Percentiles rank a stretch among this genome's conserved stretches.
Conservation (phyloP, 169 alveolate species). For the Plasmodium fragile region DNA sequence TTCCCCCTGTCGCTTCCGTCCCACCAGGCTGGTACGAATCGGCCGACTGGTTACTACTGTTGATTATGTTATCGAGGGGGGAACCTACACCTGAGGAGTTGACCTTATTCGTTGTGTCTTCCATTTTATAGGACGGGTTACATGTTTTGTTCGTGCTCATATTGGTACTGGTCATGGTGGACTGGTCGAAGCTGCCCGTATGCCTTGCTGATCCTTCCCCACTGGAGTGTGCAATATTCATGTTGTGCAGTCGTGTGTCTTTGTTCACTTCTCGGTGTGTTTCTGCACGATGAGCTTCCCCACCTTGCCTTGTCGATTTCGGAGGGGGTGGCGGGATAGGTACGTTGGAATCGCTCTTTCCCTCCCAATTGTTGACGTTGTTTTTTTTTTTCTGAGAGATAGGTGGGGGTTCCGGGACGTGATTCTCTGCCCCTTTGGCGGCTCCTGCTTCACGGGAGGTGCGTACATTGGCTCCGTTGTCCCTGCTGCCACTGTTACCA, state of each 20-base stretch:
- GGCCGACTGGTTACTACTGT: background rate
- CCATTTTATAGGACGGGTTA: background rate
- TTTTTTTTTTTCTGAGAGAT: conserved; percentile 5
- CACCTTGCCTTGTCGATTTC: conserved; percentile 18
- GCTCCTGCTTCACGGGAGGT: background rate
- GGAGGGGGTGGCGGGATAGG: conserved; percentile 77
- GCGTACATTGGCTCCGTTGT: background rate
- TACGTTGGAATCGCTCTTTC: conserved; percentile 23
- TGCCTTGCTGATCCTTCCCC: background rate
- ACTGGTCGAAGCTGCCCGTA: background rate
- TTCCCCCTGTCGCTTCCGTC: background rate
- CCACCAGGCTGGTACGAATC: background rate
- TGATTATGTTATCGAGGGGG: background rate
- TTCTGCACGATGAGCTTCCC: background rate
- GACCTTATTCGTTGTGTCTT: background rate
- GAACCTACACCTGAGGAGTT: background rate
- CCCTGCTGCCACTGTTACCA: background rate
- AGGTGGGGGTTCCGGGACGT: conserved; percentile 42
- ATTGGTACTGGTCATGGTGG: background rate
- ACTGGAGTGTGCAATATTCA: background rate
- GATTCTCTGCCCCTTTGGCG: background rate
- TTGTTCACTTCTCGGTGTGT: background rate
- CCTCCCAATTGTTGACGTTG: conserved; percentile 21
- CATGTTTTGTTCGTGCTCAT: background rate
- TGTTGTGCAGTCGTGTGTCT: background rate